Base-by-base conservation (phyloP, 495 filamentous ascomycete species). In the Neurospora intermedia region DNA sequence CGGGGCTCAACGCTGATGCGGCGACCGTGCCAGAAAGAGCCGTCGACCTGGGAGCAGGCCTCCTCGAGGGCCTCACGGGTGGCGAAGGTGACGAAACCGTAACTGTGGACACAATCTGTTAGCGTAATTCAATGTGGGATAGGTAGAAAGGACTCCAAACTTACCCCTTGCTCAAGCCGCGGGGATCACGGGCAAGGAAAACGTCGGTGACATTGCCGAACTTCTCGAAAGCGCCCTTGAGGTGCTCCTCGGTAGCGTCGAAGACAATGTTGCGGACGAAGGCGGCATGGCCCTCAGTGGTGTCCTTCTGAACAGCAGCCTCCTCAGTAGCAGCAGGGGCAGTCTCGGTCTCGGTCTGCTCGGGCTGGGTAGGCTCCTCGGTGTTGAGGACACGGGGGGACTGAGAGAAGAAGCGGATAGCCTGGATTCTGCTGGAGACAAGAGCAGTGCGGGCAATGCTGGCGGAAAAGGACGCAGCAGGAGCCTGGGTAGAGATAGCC, bases 191-290 rank as follows among this genome's bases (percentile, higher is more conserved):
- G 35, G 90, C 87, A 73, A 98, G 82, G 69, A 81, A 84, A 15
- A 84, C 74, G 2, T 81, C 78, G 27, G 80, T 48, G 69, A 98
- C 84, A 31, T 84, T 79, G 23, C 93, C 94, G 77, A 86, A 94
- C 70, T 88, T 85, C 72, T 83, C 81, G 73, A 94, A 92, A 16
- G 91, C 87, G 70, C 87, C 85, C 75, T 85, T 81, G 46, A 97
- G 78, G 81, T 96, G 91, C 23, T 89, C 85, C 4, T 89, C 89
- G 18, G 89, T 92, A 23, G 92, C 86, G 81, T 97, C 94, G 78
- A 92, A 99, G 77, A 91, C 90, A 27, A 99, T 80, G 83, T 99
- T 99, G 43, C 92, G 92, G 75, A 98, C 77, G 77, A 93, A 98
- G 69, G 96, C 72, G 40, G 82, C 71, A 43, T 77, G n/a, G 18